Evolutionary conservation across 129 eudicot genomes (phyloP), one percentile per base, ranked within the genome.

Genomic region (Smallanthus sonchifolius): DNA sequence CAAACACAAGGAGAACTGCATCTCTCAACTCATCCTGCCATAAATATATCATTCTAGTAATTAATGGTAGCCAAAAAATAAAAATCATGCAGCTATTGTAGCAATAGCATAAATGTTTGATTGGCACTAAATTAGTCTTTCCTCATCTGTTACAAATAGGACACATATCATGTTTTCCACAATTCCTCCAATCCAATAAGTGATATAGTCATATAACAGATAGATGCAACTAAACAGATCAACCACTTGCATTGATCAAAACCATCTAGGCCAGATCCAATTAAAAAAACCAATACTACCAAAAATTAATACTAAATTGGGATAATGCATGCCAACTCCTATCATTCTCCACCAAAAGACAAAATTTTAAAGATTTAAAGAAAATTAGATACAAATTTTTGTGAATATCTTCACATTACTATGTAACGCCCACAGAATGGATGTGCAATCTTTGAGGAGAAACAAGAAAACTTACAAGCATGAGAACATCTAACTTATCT

Each of bases 1-100:
- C 92, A 82, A 87, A 87, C 63, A 87, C 92, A 48, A 87, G 89
- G 67, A 87, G 85, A 72, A 86, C 96, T 45, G 96, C 96, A 69
- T 89, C 92, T 78, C 96, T 82, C 67, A 89, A 84, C 61, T 86
- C 92, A 66, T 89, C 96, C 92, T 89, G 75, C 8, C 42, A 81
- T 6, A 56, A n/a, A 70, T 3, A 65, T 28, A 60, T 9, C 40
- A 57, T 24, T 40, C 2, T 14, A 9, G 45, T 69, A 19, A 69
- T 49, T 69, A 30, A 68, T 8, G 40, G 62, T n/a, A 38, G 44
- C 48, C 19, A 71, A 4, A 10, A 70, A 51, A 51, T 2, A 17
- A 70, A 24, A 19, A 40, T 7, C 13, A 38, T 11, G 15, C 2
- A 36, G 32, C 3, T 16, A 61, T 6, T 32, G 17, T 36, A 64